Evolutionary conservation across 352 stramenopile genomes (phyloP).

Genomic region (Phytopythium sindhum): DNA sequence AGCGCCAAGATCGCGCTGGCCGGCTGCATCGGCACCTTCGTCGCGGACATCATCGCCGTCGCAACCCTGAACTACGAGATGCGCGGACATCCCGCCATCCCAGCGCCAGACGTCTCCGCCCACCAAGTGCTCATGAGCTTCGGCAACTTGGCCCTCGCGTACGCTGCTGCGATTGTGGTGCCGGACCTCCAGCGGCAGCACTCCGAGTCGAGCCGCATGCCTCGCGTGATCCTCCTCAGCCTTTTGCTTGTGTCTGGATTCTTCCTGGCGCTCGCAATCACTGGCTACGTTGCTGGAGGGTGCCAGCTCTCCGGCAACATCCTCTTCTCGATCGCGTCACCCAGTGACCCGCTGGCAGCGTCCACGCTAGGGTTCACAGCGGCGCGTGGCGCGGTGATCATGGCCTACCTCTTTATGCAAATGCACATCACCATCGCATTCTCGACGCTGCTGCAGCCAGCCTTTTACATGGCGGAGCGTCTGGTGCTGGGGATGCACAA

Average conservation of each 20-base stretch:
- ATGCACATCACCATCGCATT: conserved; percentile 52
- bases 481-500: conserved; percentile 43
- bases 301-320: conserved; percentile 54
- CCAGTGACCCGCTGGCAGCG: conserved; percentile 11
- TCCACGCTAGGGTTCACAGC: conserved; percentile 36
- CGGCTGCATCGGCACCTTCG: conserved; percentile 38
- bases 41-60: conserved; percentile 37
- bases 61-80: conserved; percentile 34
- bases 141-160: conserved; percentile 46
- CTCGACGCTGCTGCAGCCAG: conserved; percentile 40
- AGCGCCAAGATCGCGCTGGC: conserved; percentile 29
- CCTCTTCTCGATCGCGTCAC: conserved; percentile 41
- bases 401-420: conserved; percentile 49
- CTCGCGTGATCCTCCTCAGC: conserved; percentile 39
- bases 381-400: conserved; percentile 28
- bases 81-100: conserved; percentile 25
- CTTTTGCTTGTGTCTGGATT: conserved; percentile 33
- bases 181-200: conserved; percentile 41
- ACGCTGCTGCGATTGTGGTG: conserved; percentile 41
- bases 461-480: conserved; percentile 41
- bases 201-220: conserved; percentile 41
- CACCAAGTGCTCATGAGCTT: conserved; percentile 41
- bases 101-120: conserved; percentile 31
- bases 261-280: conserved; percentile 34
- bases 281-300: conserved; percentile 29